Evolutionary conservation across 495 filamentous ascomycete species (phyloP).

Genomic region (Penicillium daleae): DNA sequence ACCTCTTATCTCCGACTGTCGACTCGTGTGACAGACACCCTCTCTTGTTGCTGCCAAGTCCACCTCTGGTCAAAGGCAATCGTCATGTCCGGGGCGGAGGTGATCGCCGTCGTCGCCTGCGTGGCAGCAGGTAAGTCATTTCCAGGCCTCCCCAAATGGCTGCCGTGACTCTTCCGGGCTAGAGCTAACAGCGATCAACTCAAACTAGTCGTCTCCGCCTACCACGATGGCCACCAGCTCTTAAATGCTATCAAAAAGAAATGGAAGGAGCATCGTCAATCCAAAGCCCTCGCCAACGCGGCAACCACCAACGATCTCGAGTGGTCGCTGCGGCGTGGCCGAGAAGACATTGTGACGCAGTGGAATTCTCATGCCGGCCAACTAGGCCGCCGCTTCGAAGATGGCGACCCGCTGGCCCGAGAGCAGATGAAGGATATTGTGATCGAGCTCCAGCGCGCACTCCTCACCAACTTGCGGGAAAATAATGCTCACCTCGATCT

Average conservation of each 20-base stretch:
- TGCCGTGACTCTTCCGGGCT: not conserved
- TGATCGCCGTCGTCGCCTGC: constrained; percentile 40
- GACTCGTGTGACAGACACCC: not conserved
- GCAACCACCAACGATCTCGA: constrained; percentile 35
- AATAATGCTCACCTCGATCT: constrained; percentile 42
- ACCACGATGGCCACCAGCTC: constrained; percentile 45
- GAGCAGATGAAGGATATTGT: constrained; percentile 51
- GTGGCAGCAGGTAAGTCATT: constrained; percentile 36
- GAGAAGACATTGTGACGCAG: constrained; percentile 29
- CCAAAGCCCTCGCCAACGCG: not conserved
- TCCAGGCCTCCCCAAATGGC: not conserved
- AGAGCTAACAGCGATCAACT: not conserved
- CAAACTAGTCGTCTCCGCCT: constrained; percentile 42
- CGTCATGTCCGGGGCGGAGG: constrained; percentile 22
- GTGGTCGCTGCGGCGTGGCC: constrained; percentile 37
- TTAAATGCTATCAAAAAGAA: constrained; percentile 42
- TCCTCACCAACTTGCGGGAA: constrained; percentile 47
- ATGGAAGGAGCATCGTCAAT: constrained; percentile 28
- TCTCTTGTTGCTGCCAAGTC: not conserved
- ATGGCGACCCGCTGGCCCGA: constrained; percentile 44
- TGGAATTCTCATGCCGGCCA: constrained; percentile 33
- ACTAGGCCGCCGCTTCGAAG: constrained; percentile 37
- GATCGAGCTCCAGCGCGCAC: constrained; percentile 45
- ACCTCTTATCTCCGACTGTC: not conserved
- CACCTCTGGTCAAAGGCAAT: not conserved